Conservation (phyloP, 1,139 yeast species). For the Tardiomyces depauwii region DNA sequence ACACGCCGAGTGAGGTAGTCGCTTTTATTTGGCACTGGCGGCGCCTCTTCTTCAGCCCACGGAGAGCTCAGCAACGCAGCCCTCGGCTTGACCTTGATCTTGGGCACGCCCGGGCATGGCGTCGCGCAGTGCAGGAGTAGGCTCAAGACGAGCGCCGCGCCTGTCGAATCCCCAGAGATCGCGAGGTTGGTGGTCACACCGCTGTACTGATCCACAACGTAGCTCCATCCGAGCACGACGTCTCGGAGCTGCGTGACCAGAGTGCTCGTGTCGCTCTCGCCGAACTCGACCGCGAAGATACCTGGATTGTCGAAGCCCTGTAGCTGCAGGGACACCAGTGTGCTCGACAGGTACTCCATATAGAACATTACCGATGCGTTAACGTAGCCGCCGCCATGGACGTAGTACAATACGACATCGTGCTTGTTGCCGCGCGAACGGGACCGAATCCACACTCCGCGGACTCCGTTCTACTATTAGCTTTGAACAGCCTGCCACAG, state of each 20-base stretch:
- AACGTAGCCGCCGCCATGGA: constrained; percentile 29
- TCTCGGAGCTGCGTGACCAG: constrained; percentile 1
- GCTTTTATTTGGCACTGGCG: constrained; percentile 7
- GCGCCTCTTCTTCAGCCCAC: constrained; percentile 13
- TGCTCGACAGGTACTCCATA: constrained; percentile 26
- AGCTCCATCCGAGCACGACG: constrained; percentile 20
- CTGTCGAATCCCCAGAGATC: constrained; percentile 32
- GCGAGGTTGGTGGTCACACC: constrained; percentile 18
- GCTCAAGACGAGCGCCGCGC: constrained; percentile 28
- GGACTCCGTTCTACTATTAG: constrained; percentile 9
- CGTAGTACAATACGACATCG: constrained; percentile 27
- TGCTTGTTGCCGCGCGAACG: constrained; percentile 19
- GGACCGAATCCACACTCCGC: constrained; percentile 29
- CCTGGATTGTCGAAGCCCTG: constrained; percentile 35
- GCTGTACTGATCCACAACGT: constrained; percentile 15
- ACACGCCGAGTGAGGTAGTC: constrained; percentile 15
- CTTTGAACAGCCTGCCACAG: too few species aligned
- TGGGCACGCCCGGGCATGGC: constrained; percentile 14
- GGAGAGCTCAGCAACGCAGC: constrained; percentile 30
- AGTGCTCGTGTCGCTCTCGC: constrained; percentile 7
- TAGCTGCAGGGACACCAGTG: constrained; percentile 26
- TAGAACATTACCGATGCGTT: constrained; percentile 20
- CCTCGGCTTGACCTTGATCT: constrained; percentile 17
- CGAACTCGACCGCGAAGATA: constrained; percentile 26
- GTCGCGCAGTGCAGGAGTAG: constrained; percentile 23